Percentiles rank a stretch among this genome's conserved stretches.
Conservation (phyloP, 768 basidiomycete genomes). For the Rhizopogon vulgaris region DNA sequence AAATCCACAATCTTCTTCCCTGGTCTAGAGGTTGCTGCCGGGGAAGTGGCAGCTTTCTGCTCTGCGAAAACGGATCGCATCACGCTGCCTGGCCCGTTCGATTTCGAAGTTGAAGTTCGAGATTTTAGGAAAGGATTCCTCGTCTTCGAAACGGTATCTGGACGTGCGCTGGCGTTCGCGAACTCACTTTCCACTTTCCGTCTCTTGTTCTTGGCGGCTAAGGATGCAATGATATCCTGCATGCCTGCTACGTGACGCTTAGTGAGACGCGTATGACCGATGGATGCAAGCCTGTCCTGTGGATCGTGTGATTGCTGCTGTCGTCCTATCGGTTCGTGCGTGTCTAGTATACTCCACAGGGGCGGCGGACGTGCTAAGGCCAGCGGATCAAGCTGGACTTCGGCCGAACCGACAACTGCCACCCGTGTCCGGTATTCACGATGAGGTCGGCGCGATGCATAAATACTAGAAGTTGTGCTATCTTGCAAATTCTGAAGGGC, state of each 20-base stretch:
- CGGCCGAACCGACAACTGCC: not conserved
- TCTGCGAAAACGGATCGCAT: constrained; percentile 12
- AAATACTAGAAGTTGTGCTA: not conserved
- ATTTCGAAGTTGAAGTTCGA: not conserved
- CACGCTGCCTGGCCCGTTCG: not conserved
- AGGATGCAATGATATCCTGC: constrained; percentile 12
- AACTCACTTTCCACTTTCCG: constrained; percentile 17
- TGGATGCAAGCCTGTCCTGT: constrained; percentile 3
- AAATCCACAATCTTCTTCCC: not conserved
- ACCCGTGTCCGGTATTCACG: not conserved
- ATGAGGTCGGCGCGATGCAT: not conserved
- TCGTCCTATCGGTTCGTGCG: not conserved
- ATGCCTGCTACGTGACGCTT: constrained; percentile 18
- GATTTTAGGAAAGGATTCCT: constrained; percentile 19
- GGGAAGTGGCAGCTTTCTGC: not conserved
- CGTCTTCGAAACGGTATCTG: constrained; percentile 1
- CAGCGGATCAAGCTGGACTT: constrained; percentile 13
- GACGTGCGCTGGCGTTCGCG: constrained; percentile 5
- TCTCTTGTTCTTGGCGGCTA: constrained; percentile 12
- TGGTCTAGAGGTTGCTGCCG: not conserved
- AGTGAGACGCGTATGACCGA: constrained; percentile 21
- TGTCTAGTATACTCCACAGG: constrained; percentile 15
- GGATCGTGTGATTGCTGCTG: not conserved
- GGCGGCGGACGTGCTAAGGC: constrained; percentile 23
- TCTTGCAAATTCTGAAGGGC: not conserved